These are phyloP conservation scores for Lactarius pseudohatsudake DNA, from an alignment of 768 basidiomycete genomes.

Conservation along the genomic window DNA sequence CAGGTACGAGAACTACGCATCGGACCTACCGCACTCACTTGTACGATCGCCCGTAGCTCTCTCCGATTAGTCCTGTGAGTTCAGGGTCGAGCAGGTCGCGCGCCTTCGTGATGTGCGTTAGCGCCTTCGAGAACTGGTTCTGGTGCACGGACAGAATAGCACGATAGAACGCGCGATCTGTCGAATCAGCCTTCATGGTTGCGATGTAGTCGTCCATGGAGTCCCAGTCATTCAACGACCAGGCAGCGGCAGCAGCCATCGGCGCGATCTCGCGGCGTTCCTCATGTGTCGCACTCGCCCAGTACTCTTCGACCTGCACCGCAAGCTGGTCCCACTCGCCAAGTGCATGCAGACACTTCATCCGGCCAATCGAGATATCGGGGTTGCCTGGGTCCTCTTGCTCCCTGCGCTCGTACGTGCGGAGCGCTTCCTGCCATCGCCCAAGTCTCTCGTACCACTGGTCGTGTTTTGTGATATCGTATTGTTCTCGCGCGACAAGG, in stretches of 20 bases:
- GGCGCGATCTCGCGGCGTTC: constrained; percentile 91
- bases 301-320: constrained; percentile 80
- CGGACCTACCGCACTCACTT: constrained; percentile 56
- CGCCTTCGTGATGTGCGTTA: constrained; percentile 87
- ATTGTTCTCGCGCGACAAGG: constrained; percentile 83
- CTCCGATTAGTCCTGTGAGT: constrained; percentile 86
- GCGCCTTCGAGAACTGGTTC: constrained; percentile 91
- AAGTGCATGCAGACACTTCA: constrained; percentile 95
- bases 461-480: constrained; percentile 89
- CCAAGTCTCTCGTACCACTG: constrained; percentile 98
- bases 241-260: constrained; percentile 95
- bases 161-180: constrained; percentile 93
- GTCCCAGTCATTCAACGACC: constrained; percentile 97
- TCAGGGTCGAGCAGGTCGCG: constrained; percentile 91
- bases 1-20: constrained; percentile 7
- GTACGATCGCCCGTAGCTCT: constrained; percentile 96
- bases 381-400: constrained; percentile 72
- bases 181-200: constrained; percentile 89
- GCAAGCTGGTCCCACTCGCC: constrained; percentile 97
- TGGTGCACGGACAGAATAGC: constrained; percentile 96
- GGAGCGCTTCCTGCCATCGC: constrained; percentile 91
- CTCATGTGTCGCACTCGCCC: constrained; percentile 80
- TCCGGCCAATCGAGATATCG: constrained; percentile 81
- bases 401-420: constrained; percentile 78
- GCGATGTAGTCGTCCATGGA: constrained; percentile 96